A percentile compares a stretch with the other conserved stretches of the same genome.
These are phyloP conservation scores for Cicer pinnatifidum DNA, from an alignment of 306 rosid species.

Conservation along the genomic window DNA sequence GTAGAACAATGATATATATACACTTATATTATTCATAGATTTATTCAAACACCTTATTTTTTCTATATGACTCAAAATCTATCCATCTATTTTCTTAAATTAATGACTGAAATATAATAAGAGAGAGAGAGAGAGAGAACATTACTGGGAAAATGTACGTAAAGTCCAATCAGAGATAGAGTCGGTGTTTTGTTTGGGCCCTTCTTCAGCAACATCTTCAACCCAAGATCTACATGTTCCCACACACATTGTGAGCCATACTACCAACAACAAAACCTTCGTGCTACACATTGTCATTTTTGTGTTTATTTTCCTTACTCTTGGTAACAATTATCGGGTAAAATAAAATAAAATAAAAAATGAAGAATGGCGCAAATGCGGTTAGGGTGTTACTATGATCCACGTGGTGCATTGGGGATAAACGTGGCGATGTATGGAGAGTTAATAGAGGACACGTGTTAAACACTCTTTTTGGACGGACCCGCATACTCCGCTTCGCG, in stretches of 20 bases:
- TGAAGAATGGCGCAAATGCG: neutral
- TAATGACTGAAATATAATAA: too few species aligned
- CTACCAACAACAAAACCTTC: slow-evolving; percentile 36
- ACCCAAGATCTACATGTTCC: slow-evolving; percentile 44
- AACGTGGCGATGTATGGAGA: neutral
- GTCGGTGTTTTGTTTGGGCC: slow-evolving; percentile 14
- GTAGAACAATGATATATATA: too few species aligned
- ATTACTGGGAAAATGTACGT: slow-evolving; percentile 51
- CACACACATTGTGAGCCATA: slow-evolving; percentile 40
- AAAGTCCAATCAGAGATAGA: slow-evolving; percentile 48
- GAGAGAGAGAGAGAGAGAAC: neutral
- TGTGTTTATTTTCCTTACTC: neutral
- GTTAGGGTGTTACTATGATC: neutral
- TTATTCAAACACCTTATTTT: too few species aligned
- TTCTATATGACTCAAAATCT: too few species aligned
- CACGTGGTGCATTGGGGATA: neutral
- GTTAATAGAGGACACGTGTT: neutral
- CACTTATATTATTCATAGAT: too few species aligned
- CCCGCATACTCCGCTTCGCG: slow-evolving; percentile 13
- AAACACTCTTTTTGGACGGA: neutral
- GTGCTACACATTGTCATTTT: slow-evolving; percentile 44
- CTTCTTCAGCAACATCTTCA: slow-evolving; percentile 38
- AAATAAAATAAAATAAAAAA: neutral
- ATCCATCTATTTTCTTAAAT: too few species aligned
- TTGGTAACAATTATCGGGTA: neutral